Evolutionary conservation across 495 filamentous ascomycete species (phyloP), one percentile per base, ranked within the genome.

Genomic region (Podospora tetraspora): DNA sequence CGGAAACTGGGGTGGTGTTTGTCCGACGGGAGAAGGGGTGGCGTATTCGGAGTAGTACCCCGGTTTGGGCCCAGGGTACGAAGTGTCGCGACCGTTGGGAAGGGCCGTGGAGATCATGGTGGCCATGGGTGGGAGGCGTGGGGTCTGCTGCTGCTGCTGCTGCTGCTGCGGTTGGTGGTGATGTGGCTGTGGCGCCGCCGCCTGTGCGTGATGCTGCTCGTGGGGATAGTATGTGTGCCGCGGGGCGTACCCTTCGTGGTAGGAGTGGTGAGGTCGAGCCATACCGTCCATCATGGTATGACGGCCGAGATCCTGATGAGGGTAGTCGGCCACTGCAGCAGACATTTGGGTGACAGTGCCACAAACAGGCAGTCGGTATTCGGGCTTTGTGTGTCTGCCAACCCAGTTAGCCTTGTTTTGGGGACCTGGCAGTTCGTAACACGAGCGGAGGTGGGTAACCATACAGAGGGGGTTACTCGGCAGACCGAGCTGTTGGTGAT

Each of bases 251-350:
- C 74, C 75, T 65, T 80, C 79, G 52, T 79, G 78, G 34, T 79
- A 80, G 68, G 70, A 70, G 66, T 82, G 75, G 69, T 76, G 73
- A 70, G 77, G 79, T 75, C 79, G 80, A 69, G 81, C 78, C 81
- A 84, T 84, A 71, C 77, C 75, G 73, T 81, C 80, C 71, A 80
- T 71, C 75, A 80, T 77, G 75, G 75, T 77, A 79, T 78, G 73
- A 75, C 78, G 75, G 72, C 76, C 75, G 74, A 81, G 76, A 59
- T 72, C 72, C 74, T 78, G 76, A 68, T 75, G 77, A 74, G 75
- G 70, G 69, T 76, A 69, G 66, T 76, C 79, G 72, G 75, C 79
- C 61, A 76, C 77, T 72, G 76, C 75, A 52, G 43, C 43, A 76
- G 77, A 78, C 77, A 79, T 79, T 73, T 61, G 73, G 70, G 72